These are phyloP conservation scores for Ilyonectria robusta DNA, from an alignment of 2,329 filamentous ascomycete species.

Conservation along the genomic window DNA sequence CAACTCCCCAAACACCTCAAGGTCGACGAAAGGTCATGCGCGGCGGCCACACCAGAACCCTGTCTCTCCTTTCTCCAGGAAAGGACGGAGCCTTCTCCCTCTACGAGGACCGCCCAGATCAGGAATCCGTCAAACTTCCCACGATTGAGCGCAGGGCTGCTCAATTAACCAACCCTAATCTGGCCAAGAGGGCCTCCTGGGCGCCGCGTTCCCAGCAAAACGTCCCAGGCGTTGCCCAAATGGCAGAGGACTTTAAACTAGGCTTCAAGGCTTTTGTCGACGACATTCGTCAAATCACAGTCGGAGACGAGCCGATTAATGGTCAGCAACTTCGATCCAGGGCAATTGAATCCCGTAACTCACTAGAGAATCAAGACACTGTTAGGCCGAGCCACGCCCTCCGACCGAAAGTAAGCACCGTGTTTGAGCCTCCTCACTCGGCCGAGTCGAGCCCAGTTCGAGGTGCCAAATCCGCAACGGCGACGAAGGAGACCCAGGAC, in stretches of 20 bases:
- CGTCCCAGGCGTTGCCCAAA: constrained; percentile 74
- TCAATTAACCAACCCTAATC: constrained; percentile 55
- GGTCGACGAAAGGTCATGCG: constrained; percentile 75
- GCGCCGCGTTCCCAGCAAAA: constrained; percentile 65
- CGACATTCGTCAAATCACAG: constrained; percentile 93
- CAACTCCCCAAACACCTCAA: constrained; percentile 59
- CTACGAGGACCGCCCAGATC: constrained; percentile 55
- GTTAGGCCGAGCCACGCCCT: constrained; percentile 60
- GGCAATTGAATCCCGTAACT: constrained; percentile 39
- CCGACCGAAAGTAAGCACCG: constrained; percentile 59
- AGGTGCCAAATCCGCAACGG: constrained; percentile 47
- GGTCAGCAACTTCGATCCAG: constrained; percentile 55
- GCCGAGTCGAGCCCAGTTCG: constrained; percentile 51
- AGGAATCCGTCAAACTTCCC: constrained; percentile 46
- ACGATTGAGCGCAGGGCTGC: constrained; percentile 50
- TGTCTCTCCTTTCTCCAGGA: constrained; percentile 86
- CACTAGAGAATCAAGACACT: constrained; percentile 59
- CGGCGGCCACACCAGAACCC: constrained; percentile 73
- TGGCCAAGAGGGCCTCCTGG: constrained; percentile 73
- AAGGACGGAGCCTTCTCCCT: constrained; percentile 62
- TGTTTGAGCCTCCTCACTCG: constrained; percentile 57
- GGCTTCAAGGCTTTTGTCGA: constrained; percentile 96
- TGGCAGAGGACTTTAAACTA: constrained; percentile 90
- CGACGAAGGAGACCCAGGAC: constrained; percentile 49
- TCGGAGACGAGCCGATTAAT: constrained; percentile 89